Evolutionary conservation across 495 filamentous ascomycete species (phyloP).

Genomic region (Alectoria sarmentosa): DNA sequence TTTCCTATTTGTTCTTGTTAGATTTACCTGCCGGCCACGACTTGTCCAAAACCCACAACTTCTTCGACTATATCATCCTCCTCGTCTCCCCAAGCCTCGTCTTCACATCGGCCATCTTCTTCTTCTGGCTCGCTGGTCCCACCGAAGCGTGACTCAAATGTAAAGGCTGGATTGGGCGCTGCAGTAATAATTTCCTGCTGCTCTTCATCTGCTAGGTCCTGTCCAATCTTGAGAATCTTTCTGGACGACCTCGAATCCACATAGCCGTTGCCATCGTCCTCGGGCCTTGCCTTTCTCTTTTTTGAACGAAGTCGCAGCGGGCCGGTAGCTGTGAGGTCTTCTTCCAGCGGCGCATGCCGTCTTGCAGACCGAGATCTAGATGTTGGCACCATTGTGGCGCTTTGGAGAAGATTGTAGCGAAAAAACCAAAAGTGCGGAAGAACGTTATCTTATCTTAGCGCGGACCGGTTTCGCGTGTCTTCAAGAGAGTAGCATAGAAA

Average conservation of each 20-base stretch:
- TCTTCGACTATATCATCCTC: conserved; percentile 72
- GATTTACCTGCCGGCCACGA: neutral
- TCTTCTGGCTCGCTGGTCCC: conserved; percentile 28
- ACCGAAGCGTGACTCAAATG: conserved; percentile 54
- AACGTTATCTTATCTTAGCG: conserved; percentile 15
- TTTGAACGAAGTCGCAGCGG: conserved; percentile 48
- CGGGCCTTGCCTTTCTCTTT: conserved; percentile 49
- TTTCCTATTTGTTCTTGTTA: conserved; percentile 45
- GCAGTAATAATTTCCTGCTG: conserved; percentile 41
- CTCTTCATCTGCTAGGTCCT: conserved; percentile 74
- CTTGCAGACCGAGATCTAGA: conserved; percentile 10
- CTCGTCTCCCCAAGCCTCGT: conserved; percentile 54
- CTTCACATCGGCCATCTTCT: conserved; percentile 46
- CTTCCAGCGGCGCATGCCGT: conserved; percentile 64
- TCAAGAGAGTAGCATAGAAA: no score
- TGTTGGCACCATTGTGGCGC: conserved; percentile 2
- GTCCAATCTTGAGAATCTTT: conserved; percentile 81
- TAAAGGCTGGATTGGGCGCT: conserved; percentile 52
- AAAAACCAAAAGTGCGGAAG: neutral
- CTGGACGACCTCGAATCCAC: conserved; percentile 80
- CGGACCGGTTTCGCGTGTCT: no score
- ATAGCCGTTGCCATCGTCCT: conserved; percentile 56
- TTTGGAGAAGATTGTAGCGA: neutral
- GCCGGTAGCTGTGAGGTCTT: conserved; percentile 61
- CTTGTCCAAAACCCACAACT: conserved; percentile 40